phyloP scores from a whole-genome alignment of 129 eudicot species.

The Dittrichia graveolens region DNA sequence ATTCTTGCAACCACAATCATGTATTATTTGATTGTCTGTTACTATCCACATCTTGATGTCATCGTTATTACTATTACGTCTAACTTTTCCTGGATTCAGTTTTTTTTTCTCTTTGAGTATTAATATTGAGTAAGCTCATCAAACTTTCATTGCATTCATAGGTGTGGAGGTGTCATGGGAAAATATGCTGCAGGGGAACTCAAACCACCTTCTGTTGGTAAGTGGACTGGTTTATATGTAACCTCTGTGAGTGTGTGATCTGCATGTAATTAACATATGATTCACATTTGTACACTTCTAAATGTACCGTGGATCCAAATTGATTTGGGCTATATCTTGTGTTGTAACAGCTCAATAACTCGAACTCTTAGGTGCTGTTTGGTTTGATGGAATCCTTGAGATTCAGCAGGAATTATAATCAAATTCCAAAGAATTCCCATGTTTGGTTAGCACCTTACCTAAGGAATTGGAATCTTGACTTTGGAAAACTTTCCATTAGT shows the following conservation, averaged over 20 bases:
- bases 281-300: constrained; percentile 11
- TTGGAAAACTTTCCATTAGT: too few relatives aligned
- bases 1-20: constrained; percentile 9
- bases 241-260: constrained; percentile 2
- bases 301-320: constrained; percentile 4
- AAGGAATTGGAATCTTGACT: too few relatives aligned
- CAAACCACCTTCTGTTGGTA: constrained; percentile 86
- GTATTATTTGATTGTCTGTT: constrained; percentile 11
- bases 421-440: too few relatives aligned
- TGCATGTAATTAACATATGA: constrained; percentile 6
- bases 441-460: too few relatives aligned
- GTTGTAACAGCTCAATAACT: background rate
- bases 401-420: too few relatives aligned
- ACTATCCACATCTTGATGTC: constrained; percentile 5
- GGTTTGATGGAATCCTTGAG: too few relatives aligned
- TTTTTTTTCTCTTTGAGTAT: constrained; percentile 9
- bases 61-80: background rate
- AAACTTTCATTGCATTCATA: constrained; percentile 21
- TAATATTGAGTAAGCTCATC: constrained; percentile 20
- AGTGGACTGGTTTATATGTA: constrained; percentile 31
- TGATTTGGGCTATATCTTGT: background rate
- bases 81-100: background rate
- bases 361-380: too few relatives aligned
- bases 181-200: constrained; percentile 96
- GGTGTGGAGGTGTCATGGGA: constrained; percentile 99